Conservation (phyloP, 768 basidiomycete genomes). For the Russula sp. region DNA sequence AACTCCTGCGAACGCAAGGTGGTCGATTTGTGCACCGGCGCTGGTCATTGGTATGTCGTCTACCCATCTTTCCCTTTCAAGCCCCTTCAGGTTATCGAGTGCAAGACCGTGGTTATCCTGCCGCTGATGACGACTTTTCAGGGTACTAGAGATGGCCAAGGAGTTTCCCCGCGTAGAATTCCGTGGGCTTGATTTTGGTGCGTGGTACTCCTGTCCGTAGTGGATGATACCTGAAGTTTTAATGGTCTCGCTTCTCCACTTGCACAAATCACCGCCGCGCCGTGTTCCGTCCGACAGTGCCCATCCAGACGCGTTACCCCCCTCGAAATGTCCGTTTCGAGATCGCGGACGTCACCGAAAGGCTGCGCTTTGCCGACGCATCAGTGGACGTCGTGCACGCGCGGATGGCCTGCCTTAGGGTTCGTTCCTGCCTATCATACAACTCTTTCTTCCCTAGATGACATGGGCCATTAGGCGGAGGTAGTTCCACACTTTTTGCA, state of each 20-base stretch:
- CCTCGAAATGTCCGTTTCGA: slow-evolving; percentile 61
- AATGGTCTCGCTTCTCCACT: neutral
- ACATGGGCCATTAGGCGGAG: slow-evolving; percentile 45
- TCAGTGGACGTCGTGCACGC: slow-evolving; percentile 71
- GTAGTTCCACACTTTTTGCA: slow-evolving; percentile 52
- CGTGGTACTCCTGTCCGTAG: slow-evolving; percentile 31
- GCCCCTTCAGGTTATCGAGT: slow-evolving; percentile 21
- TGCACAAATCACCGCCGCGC: neutral
- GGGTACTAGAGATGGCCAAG: slow-evolving; percentile 72
- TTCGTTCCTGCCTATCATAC: slow-evolving; percentile 38
- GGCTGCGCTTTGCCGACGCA: slow-evolving; percentile 49
- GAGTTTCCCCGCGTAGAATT: slow-evolving; percentile 64
- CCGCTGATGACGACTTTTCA: slow-evolving; percentile 34
- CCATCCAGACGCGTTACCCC: slow-evolving; percentile 65
- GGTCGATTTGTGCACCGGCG: slow-evolving; percentile 76
- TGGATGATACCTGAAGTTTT: neutral
- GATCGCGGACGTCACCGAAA: slow-evolving; percentile 54
- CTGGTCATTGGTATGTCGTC: slow-evolving; percentile 60
- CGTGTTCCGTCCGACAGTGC: slow-evolving; percentile 45
- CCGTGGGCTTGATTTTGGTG: slow-evolving; percentile 75
- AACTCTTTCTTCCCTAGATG: slow-evolving; percentile 5
- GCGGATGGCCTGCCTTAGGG: slow-evolving; percentile 57
- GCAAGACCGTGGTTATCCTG: neutral
- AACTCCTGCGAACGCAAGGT: slow-evolving; percentile 47
- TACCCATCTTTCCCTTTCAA: slow-evolving; percentile 29